Evolutionary conservation across 345 rosid species (phyloP), one percentile per base, ranked within the genome.

Genomic region (Lepidium sativum): DNA sequence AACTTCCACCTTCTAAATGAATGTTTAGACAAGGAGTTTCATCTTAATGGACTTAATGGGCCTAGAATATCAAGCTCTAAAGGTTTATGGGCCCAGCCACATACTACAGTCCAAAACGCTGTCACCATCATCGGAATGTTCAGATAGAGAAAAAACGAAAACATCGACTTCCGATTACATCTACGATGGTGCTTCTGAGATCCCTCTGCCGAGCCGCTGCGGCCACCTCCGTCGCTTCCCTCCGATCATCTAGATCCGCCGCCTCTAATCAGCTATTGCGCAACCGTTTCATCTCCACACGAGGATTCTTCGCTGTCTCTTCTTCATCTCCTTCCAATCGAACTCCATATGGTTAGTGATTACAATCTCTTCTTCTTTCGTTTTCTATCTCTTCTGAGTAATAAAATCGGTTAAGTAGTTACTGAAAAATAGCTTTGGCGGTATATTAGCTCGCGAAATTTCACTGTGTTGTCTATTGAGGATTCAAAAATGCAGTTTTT

Each of bases 171-270:
- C n/a, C 5, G 17, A 66, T 54, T 66, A 32, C 34, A 31, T 43
- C 62, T 20, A 63, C 59, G 52, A 70, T 70, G 79, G 29, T 18
- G 13, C 51, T 68, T 16, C 41, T 78, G 20, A 71, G 82, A 78
- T 75, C 77, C 44, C 61, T 78, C 41, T 60, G 12, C 56, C 65
- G 79, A 63, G 68, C 69, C 44, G 77, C 75, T 5, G 21, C 77
- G 67, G 44, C 72, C 48, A 57, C 56, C 54, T 57, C 74, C 43
- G 54, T 69, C 47, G 48, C 68, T n/a, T 12, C 65, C 3, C 52
- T 60, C 78, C 52, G 53, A 67, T 60, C 68, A 3, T 73, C 73
- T 1, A 49, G 76, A 54, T 38, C 73, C 29, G 33, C 54, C 8
- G 48, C 47, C 33, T 27, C 54, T 4, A 32, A 34, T 40, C 55